Evolutionary conservation across 2,329 filamentous ascomycete genomes (phyloP).

Genomic region (Dothistroma septosporum): DNA sequence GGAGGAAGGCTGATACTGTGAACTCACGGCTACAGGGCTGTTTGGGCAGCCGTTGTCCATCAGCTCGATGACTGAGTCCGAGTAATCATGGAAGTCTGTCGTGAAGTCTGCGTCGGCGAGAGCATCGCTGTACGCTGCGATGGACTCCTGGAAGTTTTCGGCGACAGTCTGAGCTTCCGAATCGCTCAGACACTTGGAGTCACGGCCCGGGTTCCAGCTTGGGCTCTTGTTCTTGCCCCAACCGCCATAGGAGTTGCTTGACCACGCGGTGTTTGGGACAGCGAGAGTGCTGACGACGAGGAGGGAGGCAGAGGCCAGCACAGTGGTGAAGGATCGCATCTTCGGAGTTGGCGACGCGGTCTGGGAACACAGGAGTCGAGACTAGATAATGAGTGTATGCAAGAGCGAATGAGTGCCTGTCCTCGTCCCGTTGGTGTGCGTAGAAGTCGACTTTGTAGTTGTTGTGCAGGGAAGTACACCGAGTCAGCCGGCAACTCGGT

Average conservation of each 20-base stretch:
- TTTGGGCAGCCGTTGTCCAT: constrained; percentile 33
- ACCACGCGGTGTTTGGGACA: constrained; percentile 8
- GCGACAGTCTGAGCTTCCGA: constrained; percentile 25
- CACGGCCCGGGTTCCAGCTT: constrained; percentile 15
- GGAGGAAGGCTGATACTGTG: not conserved
- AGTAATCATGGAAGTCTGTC: constrained; percentile 33
- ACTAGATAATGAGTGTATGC: constrained; percentile 9
- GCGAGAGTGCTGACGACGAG: constrained; percentile 13
- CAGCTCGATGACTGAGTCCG: constrained; percentile 34
- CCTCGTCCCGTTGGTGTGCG: not conserved
- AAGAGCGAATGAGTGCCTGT: constrained; percentile 5
- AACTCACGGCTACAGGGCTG: constrained; percentile 21
- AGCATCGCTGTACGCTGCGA: constrained; percentile 31
- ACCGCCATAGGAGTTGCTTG: not conserved
- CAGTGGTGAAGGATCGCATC: constrained; percentile 24
- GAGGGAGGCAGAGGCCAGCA: constrained; percentile 16
- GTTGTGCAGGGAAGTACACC: not conserved
- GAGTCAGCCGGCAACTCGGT: not conserved
- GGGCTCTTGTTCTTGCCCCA: constrained; percentile 16
- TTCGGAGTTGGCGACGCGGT: constrained; percentile 10
- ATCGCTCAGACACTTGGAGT: constrained; percentile 26
- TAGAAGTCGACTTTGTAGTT: constrained; percentile 2
- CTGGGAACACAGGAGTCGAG: constrained; percentile 5
- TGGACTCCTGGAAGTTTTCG: constrained; percentile 32
- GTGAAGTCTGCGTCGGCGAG: constrained; percentile 29